Evolutionary conservation across 805 yeast genomes (phyloP), one percentile per base, ranked within the genome.

Genomic region (Lachancea fermentati): DNA sequence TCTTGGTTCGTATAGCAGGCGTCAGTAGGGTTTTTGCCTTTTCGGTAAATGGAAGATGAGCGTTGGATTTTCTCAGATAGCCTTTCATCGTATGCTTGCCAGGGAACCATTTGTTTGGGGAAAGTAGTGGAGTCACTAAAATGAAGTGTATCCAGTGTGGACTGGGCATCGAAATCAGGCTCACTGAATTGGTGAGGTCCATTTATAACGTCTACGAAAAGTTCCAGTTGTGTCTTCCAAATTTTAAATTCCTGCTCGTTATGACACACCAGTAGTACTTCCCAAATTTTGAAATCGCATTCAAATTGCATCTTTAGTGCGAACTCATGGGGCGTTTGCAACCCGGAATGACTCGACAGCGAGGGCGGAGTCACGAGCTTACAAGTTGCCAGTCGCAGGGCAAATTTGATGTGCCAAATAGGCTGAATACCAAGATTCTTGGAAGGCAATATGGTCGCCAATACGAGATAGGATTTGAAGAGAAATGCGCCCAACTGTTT

Each of bases 381-480:
- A 39, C 66, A 51, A 28, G 56, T 60, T 4, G 69, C 48, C 24
- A 76, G 54, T 0, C 84, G 80, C 6, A 79, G 62, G 11, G 77
- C 65, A 46, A 76, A 73, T 12, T 58, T 61, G 4, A 75, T 32
- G 3, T 36, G 33, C 48, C 48, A 44, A n/a, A n/a, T 33, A 11
- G 28, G 33, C 6, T 37, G 33, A 7, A 36, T 30, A 17, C 33
- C 18, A 8, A 16, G 12, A n/a, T 28, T 34, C 25, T 24, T 48
- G 41, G 11, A 40, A 37, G 43, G 57, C 59, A 17, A 51, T 13
- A 60, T 44, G 17, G 60, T 44, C 9, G 67, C 58, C 26, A 74
- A 43, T 1, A 78, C 46, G 19, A 78, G 50, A 52, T 76, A 79
- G 4, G 77, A 66, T 44, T 77, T 74, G 60, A 73, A 77, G 15